A percentile compares a stretch with the other conserved stretches of the same genome.
These are phyloP conservation scores for Gymnopus androsaceus DNA, from an alignment of 1,284 basidiomycete genomes.

Conservation along the genomic window DNA sequence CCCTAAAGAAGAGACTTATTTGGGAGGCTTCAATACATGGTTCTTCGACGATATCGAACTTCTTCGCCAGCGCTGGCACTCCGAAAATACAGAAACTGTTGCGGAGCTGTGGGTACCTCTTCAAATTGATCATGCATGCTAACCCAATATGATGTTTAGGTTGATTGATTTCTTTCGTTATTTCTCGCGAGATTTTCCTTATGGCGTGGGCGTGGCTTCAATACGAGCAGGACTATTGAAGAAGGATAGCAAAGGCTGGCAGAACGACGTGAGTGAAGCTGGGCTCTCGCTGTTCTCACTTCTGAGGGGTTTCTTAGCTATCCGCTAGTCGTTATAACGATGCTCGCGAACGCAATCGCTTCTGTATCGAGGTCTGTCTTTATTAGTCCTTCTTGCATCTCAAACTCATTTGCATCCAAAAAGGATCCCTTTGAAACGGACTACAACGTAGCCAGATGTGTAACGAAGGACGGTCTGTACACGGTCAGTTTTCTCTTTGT, in stretches of 20 bases:
- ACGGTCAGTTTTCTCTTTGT: conserved; percentile 56
- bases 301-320: conserved; percentile 31
- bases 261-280: conserved; percentile 72
- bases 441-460: conserved; percentile 95
- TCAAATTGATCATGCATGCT: conserved; percentile 6
- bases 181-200: conserved; percentile 92
- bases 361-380: conserved; percentile 86
- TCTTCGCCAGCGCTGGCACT: conserved; percentile 89
- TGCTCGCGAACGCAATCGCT: conserved; percentile 83
- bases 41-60: conserved; percentile 98
- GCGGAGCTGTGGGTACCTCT: conserved; percentile 77
- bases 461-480: conserved; percentile 95
- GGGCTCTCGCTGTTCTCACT: conserved; percentile 7
- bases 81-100: conserved; percentile 90
- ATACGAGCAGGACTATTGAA: conserved; percentile 87
- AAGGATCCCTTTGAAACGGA: conserved; percentile 95
- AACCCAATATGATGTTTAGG: conserved; percentile 39
- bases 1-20: conserved; percentile 80
- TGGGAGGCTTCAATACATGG: conserved; percentile 86
- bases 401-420: background rate
- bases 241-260: conserved; percentile 93
- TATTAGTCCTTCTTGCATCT: background rate
- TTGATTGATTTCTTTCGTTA: conserved; percentile 98
- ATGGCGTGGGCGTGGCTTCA: conserved; percentile 90
- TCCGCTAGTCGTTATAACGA: conserved; percentile 64